Evolutionary conservation across 805 yeast genomes (phyloP).

Genomic region (Ogataea neopini): DNA sequence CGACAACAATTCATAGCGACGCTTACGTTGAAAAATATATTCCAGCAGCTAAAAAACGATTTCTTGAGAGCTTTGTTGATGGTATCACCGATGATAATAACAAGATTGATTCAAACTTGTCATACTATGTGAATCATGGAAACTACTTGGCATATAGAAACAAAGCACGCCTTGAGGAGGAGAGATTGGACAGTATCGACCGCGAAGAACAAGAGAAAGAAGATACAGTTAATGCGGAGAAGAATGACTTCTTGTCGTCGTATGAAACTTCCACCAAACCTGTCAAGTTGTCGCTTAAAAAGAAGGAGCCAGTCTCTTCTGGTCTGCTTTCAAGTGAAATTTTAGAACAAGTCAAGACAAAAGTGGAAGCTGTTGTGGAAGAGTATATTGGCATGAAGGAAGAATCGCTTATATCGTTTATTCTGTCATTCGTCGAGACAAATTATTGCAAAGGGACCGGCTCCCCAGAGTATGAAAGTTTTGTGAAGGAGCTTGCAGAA

Average conservation of each 20-base stretch:
- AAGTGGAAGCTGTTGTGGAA: conserved; percentile 46
- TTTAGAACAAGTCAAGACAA: conserved; percentile 33
- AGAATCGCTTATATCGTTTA: conserved; percentile 47
- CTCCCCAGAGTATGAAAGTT: conserved; percentile 33
- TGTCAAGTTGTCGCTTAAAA: conserved; percentile 26
- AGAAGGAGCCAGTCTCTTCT: conserved; percentile 7
- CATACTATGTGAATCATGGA: conserved; percentile 43
- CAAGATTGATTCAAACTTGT: conserved; percentile 35
- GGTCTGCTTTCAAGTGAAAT: conserved; percentile 3
- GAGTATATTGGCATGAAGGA: conserved; percentile 57
- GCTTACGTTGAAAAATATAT: conserved; percentile 21
- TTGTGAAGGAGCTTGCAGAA: conserved; percentile 49
- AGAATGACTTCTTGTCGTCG: conserved; percentile 20
- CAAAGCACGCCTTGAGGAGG: conserved; percentile 42
- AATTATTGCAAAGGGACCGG: conserved; percentile 33
- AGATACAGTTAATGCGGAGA: conserved; percentile 12
- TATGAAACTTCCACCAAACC: conserved; percentile 21
- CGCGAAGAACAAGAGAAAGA: conserved; percentile 38
- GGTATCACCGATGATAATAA: conserved; percentile 26
- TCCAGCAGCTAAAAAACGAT: conserved; percentile 26
- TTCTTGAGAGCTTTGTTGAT: conserved; percentile 33
- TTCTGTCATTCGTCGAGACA: conserved; percentile 40
- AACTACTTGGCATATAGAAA: conserved; percentile 45
- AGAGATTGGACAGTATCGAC: conserved; percentile 42
- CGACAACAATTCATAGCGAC: conserved; percentile 30